Evolutionary conservation across 2,329 filamentous ascomycete species (phyloP).

Genomic region (Magnaporthiopsis poae): DNA sequence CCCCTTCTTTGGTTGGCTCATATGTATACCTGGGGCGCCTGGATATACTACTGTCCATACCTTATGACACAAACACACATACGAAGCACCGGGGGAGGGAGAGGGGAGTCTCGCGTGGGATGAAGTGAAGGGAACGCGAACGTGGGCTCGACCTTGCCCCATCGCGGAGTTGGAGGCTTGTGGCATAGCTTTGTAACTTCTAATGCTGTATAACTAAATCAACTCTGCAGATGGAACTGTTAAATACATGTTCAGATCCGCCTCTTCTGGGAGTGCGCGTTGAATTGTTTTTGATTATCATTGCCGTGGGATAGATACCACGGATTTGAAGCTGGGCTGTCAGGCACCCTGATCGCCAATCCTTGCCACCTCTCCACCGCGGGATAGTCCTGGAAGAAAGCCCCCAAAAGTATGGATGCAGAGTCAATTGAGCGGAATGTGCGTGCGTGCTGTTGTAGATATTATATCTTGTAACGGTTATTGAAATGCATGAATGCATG

Average conservation of each 20-base stretch:
- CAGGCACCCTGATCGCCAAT: too few species aligned
- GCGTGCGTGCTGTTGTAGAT: too few species aligned
- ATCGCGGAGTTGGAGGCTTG: slow-evolving; percentile 15
- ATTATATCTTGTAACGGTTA: too few species aligned
- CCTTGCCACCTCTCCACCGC: too few species aligned
- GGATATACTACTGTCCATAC: neutral
- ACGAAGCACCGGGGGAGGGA: neutral
- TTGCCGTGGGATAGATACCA: too few species aligned
- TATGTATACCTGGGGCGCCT: neutral
- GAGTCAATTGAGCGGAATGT: too few species aligned
- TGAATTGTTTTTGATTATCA: too few species aligned
- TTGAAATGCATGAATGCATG: neutral
- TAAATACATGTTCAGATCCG: neutral
- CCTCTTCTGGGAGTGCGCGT: neutral
- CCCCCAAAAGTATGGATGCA: too few species aligned
- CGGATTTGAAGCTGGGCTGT: too few species aligned
- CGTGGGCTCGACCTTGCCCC: neutral
- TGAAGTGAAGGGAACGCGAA: neutral
- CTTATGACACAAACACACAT: neutral
- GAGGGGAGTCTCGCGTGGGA: slow-evolving; percentile 1
- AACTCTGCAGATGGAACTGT: slow-evolving; percentile 7
- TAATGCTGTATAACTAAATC: slow-evolving; percentile 29
- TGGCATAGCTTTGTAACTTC: slow-evolving; percentile 23
- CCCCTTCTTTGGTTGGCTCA: neutral
- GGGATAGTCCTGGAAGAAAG: too few species aligned